Conservation (phyloP, 2,329 filamentous ascomycete species). For the Leptosphaerulina australis region DNA sequence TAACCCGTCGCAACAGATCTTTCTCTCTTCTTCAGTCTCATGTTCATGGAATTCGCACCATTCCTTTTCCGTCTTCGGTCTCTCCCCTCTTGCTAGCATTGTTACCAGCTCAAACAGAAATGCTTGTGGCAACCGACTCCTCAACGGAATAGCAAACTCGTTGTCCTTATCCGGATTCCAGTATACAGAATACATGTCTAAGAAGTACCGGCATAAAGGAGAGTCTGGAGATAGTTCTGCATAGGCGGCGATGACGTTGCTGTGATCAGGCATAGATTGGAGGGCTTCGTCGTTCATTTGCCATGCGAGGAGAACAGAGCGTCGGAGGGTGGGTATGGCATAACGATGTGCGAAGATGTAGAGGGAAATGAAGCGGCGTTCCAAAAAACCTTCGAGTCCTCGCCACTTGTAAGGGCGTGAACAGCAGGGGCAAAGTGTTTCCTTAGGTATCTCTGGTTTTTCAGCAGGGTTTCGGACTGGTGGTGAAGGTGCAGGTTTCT, state of each 20-base stretch:
- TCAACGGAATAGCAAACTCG: conserved; percentile 37
- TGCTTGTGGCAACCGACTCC: conserved; percentile 43
- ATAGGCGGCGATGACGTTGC: conserved; percentile 46
- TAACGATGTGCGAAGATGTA: conserved; percentile 45
- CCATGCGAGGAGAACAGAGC: conserved; percentile 43
- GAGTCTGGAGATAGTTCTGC: conserved; percentile 39
- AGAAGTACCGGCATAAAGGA: conserved; percentile 43
- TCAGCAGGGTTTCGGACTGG: conserved; percentile 40
- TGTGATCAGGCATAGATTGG: conserved; percentile 47
- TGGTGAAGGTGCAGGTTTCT: conserved; percentile 23
- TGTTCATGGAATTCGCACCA: conserved; percentile 49
- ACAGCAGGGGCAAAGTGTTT: conserved; percentile 46
- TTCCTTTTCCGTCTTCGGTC: conserved; percentile 45
- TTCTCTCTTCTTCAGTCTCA: conserved; percentile 41
- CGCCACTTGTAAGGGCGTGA: conserved; percentile 46
- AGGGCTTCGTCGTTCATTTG: conserved; percentile 46
- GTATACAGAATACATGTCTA: conserved; percentile 47
- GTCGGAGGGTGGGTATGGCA: conserved; percentile 41
- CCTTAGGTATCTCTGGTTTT: conserved; percentile 44
- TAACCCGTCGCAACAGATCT: conserved; percentile 41
- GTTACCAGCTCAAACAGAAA: conserved; percentile 46
- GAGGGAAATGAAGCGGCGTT: conserved; percentile 45
- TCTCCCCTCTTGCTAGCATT: conserved; percentile 39
- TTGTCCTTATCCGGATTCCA: conserved; percentile 46
- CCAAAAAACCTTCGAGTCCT: conserved; percentile 45